Conservation (phyloP, 306 rosid species). For the Castanea crenata region DNA sequence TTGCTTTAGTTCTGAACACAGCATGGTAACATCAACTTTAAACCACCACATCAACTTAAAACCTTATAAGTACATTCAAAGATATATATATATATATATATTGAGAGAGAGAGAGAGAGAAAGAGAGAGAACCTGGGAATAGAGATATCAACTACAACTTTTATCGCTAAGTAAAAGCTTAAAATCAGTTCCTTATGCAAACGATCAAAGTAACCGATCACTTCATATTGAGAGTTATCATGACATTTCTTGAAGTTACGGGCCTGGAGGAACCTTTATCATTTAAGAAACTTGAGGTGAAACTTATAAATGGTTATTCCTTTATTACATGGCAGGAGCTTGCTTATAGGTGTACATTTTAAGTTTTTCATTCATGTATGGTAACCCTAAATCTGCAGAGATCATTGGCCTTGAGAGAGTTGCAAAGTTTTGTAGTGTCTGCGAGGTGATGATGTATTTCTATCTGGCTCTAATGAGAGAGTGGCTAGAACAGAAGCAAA, state of each 20-base stretch:
- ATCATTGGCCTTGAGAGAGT: conserved; percentile 75
- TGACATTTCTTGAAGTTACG: conserved; percentile 66
- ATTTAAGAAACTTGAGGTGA: conserved; percentile 73
- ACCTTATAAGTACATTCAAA: no score
- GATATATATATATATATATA: no score
- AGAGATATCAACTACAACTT: no score
- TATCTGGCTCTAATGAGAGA: conserved; percentile 87
- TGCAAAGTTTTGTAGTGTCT: conserved; percentile 87
- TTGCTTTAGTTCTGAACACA: no score
- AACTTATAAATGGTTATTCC: conserved; percentile 70
- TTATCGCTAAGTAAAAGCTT: no score
- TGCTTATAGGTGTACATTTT: conserved; percentile 69
- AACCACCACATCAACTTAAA: no score
- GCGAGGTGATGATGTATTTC: conserved; percentile 96
- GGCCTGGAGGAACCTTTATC: conserved; percentile 59
- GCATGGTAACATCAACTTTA: no score
- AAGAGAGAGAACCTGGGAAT: no score
- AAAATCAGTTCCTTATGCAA: no score
- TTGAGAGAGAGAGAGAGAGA: no score
- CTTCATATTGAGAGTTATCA: conserved; percentile 66
- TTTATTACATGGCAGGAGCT: conserved; percentile 80
- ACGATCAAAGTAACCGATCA: no score
- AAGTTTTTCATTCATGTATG: conserved; percentile 82
- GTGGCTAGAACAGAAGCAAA: conserved; percentile 98
- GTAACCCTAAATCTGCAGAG: conserved; percentile 82